These are phyloP conservation scores for Puccinia polysora DNA, from an alignment of 1,284 basidiomycete species.

Conservation along the genomic window DNA sequence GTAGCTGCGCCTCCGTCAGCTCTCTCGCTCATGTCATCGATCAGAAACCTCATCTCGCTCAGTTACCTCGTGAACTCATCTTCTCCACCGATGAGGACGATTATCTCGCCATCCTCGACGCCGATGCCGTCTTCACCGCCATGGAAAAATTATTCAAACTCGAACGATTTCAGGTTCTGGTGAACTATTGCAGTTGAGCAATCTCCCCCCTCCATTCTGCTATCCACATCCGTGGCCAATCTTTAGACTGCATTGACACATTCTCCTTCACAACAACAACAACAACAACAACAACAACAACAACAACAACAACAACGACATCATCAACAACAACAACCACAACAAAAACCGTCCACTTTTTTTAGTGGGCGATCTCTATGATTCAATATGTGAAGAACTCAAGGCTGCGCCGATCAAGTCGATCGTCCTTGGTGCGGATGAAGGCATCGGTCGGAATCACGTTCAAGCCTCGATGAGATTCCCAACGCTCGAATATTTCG, in stretches of 20 bases:
- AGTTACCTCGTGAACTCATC: slow-evolving; percentile 13
- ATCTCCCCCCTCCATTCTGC: background rate
- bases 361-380: slow-evolving; percentile 43
- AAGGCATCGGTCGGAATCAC: slow-evolving; percentile 36
- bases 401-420: slow-evolving; percentile 8
- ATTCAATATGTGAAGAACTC: slow-evolving; percentile 33
- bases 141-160: slow-evolving; percentile 33
- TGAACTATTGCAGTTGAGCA: slow-evolving; percentile 39
- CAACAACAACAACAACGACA: no score
- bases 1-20: slow-evolving; percentile 6
- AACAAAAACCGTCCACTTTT: no score
- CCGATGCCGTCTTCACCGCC: slow-evolving; percentile 23
- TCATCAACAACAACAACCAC: no score
- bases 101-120: slow-evolving; percentile 35
- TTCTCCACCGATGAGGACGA: slow-evolving; percentile 29
- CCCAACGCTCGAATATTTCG: slow-evolving; percentile 11
- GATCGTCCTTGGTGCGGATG: slow-evolving; percentile 26
- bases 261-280: no score
- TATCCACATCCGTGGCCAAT: no score
- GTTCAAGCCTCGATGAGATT: slow-evolving; percentile 42
- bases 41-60: slow-evolving; percentile 24
- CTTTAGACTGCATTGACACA: no score
- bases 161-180: slow-evolving; percentile 25
- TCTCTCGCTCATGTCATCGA: slow-evolving; percentile 11
- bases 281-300: no score